Evolutionary conservation across 2,329 filamentous ascomycete genomes (phyloP), one percentile per base, ranked within the genome.

Genomic region (Xylariaceae sp.): DNA sequence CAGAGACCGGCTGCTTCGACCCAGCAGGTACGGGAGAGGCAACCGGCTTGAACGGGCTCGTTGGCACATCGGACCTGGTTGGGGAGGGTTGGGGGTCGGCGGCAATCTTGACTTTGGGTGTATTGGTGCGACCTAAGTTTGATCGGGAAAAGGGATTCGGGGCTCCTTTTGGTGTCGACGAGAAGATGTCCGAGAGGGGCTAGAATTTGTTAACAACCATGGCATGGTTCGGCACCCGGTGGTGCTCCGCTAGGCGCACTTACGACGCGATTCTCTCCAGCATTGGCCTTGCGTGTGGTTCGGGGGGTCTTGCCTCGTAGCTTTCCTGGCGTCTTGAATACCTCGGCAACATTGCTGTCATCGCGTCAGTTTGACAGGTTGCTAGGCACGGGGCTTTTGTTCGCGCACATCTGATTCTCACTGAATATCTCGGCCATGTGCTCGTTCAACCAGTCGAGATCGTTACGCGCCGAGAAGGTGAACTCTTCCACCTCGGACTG

Each of bases 401-500:
- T 19, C 23, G 72, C 83, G 52, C 75, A 95, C 92, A 88, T 76
- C 61, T 89, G 78, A 53, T 88, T 83, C 49, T 82, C 79, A 51
- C 80, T 82, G 57, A 96, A 94, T 52, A 98, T 86, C 43, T 94
- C 87, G 31, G 78, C 77, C 90, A 98, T 95, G 59, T 98, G 92
- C 64, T 96, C 92, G 54, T 98, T 96, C 50, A 98, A 69, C 92
- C 92, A 98, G 57, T 96, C 89, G 53, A 96, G 68, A 59, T 98
- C 92, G 61, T 96, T 94, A 38, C 85, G 78, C 42, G 86, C 89
- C 19, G 88, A 87, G 63, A 85, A 96, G 27, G 84, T 77, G 54
- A 96, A 93, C 63, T 98, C 93, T 47, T 96, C 90, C 35, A 85
- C 75, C 59, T 96, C 92, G 36, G 87, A 75, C 29, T 82, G 72